Conservation (phyloP, 345 rosid genomes). For the Salix exigua region DNA sequence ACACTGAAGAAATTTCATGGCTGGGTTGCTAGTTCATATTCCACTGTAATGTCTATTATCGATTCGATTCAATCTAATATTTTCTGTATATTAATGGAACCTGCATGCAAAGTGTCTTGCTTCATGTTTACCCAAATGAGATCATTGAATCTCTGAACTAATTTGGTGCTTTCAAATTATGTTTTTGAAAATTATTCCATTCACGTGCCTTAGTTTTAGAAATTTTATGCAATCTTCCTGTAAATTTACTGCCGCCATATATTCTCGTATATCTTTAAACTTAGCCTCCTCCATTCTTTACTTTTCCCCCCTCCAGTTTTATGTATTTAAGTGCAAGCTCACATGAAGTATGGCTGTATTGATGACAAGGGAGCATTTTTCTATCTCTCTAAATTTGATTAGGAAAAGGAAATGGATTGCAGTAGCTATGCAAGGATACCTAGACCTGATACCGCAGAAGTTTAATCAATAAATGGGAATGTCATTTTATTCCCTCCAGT, state of each 20-base stretch:
- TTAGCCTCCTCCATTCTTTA: background rate
- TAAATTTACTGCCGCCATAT: background rate
- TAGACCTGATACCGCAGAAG: background rate
- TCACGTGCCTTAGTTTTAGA: background rate
- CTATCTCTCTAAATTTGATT: background rate
- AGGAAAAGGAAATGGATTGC: background rate
- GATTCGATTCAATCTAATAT: background rate
- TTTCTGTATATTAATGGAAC: background rate
- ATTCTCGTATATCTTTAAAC: background rate
- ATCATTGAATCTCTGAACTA: background rate
- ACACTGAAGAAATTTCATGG: conserved; percentile 91
- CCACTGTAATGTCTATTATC: conserved; percentile 45
- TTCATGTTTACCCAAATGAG: background rate
- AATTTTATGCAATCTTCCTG: background rate
- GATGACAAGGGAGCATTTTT: background rate
- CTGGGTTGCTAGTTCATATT: conserved; percentile 94
- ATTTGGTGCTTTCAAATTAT: background rate
- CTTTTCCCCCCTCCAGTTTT: background rate
- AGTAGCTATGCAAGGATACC: background rate
- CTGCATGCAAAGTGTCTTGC: background rate
- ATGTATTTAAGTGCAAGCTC: background rate
- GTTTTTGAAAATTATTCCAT: background rate
- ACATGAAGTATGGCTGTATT: background rate
- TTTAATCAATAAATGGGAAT: background rate
- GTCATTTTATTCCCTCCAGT: background rate